phyloP scores from a whole-genome alignment of 805 yeast species.

The Ascoidea rubescens region DNA sequence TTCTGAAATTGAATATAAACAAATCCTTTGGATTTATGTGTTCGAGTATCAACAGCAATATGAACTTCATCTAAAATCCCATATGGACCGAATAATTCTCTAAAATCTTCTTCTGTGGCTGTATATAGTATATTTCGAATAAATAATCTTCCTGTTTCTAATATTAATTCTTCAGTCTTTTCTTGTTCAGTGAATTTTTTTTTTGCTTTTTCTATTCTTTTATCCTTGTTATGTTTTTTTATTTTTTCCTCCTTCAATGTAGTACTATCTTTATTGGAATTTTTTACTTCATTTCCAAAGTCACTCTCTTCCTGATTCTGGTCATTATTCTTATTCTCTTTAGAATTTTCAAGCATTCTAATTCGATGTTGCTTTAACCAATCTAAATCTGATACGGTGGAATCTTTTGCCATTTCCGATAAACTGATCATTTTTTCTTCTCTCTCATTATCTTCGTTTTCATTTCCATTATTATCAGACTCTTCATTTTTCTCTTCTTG shows the following conservation, averaged over 20 bases:
- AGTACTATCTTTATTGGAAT: constrained; percentile 3
- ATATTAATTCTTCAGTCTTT: constrained; percentile 33
- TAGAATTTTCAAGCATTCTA: neutral
- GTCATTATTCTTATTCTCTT: constrained; percentile 4
- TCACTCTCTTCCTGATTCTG: constrained; percentile 8
- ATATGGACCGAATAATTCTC: constrained; percentile 43
- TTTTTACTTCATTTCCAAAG: constrained; percentile 4
- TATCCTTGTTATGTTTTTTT: constrained; percentile 1
- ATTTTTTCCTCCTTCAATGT: neutral
- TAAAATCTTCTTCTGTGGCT: constrained; percentile 69
- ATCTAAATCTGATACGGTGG: constrained; percentile 58
- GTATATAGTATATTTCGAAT: constrained; percentile 74
- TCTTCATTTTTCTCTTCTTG: constrained; percentile 3
- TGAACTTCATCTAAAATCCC: constrained; percentile 84
- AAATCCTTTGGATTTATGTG: constrained; percentile 85
- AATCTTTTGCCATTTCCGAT: constrained; percentile 27
- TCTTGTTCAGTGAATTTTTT: constrained; percentile 30
- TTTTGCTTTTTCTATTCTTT: constrained; percentile 11
- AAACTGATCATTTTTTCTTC: too few relatives aligned
- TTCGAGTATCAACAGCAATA: constrained; percentile 79
- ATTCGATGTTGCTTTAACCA: constrained; percentile 49
- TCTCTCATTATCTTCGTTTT: constrained; percentile 15
- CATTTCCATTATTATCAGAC: constrained; percentile 9
- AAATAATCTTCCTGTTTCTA: constrained; percentile 69
- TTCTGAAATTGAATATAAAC: constrained; percentile 69